phyloP scores from a whole-genome alignment of 2,329 filamentous ascomycete species.

The Aureobasidium lini region DNA sequence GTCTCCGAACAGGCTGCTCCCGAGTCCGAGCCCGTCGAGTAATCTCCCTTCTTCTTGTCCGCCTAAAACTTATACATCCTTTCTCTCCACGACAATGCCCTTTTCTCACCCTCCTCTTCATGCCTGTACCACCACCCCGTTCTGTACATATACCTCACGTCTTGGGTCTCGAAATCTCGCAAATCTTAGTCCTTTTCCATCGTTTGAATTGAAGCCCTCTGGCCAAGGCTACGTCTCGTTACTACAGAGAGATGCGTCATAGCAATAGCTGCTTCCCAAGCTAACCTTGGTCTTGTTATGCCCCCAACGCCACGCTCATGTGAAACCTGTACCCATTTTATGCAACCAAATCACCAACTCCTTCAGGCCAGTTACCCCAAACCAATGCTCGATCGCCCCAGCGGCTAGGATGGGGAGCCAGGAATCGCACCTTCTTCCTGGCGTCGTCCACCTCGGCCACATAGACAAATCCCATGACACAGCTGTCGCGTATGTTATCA shows the following conservation, averaged over 20 bases:
- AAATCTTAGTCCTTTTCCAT: conserved; percentile 3
- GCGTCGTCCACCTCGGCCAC: conserved; percentile 85
- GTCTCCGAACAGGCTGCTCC: conserved; percentile 21
- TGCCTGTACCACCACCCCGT: conserved; percentile 13
- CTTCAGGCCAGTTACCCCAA: conserved; percentile 81
- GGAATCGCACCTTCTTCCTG: conserved; percentile 68
- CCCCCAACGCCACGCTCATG: conserved; percentile 5
- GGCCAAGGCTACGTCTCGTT: not conserved
- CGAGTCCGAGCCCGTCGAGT: conserved; percentile 25
- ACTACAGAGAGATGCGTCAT: too few relatives aligned
- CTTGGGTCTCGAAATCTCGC: conserved; percentile 5
- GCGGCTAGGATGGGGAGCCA: conserved; percentile 76
- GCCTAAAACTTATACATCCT: not conserved
- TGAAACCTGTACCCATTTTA: conserved; percentile 20
- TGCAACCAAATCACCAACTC: conserved; percentile 67
- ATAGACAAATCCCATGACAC: conserved; percentile 87
- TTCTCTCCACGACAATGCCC: not conserved
- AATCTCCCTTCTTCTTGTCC: conserved; percentile 3
- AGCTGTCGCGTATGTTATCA: conserved; percentile 68
- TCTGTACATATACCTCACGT: conserved; percentile 15
- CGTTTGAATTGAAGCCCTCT: not conserved
- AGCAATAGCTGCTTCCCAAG: not conserved
- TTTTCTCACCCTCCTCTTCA: conserved; percentile 1
- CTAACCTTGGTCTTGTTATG: not conserved
- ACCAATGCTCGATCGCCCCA: conserved; percentile 74